These are phyloP conservation scores for Angomonas desouzai DNA, from an alignment of 208 protist species.

Conservation along the genomic window DNA sequence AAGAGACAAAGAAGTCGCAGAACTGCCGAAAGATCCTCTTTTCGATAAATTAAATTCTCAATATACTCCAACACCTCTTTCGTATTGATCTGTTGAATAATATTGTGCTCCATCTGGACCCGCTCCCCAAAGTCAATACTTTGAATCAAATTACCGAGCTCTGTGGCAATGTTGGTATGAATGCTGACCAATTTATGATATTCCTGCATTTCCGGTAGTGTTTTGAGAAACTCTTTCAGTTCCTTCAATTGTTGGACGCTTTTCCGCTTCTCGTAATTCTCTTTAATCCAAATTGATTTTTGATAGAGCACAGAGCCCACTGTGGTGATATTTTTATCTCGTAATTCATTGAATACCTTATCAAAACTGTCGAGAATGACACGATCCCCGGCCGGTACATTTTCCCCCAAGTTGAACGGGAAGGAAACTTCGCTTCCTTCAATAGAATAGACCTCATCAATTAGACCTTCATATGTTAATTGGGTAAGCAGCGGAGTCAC, in stretches of 20 bases:
- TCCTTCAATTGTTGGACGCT: conserved; percentile 84
- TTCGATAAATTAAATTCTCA: conserved; percentile 74
- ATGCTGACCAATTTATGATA: conserved; percentile 71
- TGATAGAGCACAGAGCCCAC: conserved; percentile 78
- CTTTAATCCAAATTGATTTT: conserved; percentile 82
- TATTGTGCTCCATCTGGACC: conserved; percentile 71
- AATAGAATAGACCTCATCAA: conserved; percentile 83
- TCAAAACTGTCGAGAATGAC: conserved; percentile 50
- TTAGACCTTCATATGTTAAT: conserved; percentile 87
- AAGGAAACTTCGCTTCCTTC: conserved; percentile 46
- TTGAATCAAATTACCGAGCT: conserved; percentile 73
- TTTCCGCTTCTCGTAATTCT: conserved; percentile 81
- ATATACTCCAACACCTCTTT: conserved; percentile 73
- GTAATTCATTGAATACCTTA: conserved; percentile 74
- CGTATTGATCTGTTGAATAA: conserved; percentile 70
- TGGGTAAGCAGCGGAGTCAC: conserved; percentile 85
- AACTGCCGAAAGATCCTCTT: conserved; percentile 49
- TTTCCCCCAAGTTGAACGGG: conserved; percentile 68
- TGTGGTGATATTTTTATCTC: conserved; percentile 68
- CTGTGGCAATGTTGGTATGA: conserved; percentile 75
- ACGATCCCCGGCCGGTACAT: conserved; percentile 20
- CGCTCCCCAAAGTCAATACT: conserved; percentile 55
- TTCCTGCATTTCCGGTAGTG: conserved; percentile 83
- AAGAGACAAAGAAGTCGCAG: conserved; percentile 75
- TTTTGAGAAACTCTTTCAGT: conserved; percentile 86